phyloP scores from a whole-genome alignment of 257 asterid species.

The Penstemon davidsonii region DNA sequence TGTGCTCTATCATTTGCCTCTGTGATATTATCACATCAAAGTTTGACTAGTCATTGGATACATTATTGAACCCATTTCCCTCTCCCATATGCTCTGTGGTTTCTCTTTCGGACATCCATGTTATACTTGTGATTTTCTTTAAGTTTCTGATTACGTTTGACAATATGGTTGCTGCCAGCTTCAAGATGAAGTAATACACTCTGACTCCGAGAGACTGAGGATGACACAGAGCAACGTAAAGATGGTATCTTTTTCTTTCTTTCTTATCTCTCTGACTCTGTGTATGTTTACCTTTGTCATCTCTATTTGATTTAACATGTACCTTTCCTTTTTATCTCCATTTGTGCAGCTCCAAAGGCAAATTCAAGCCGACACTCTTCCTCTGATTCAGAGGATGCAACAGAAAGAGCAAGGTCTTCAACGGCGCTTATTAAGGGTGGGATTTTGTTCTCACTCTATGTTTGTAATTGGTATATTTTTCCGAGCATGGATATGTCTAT shows the following conservation, averaged over 20 bases:
- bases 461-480: conserved; percentile 18
- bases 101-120: conserved; percentile 23
- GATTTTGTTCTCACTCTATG: conserved; percentile 21
- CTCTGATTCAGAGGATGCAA: conserved; percentile 86
- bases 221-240: conserved; percentile 89
- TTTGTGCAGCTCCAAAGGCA: conserved; percentile 85
- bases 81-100: conserved; percentile 9
- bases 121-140: conserved; percentile 20
- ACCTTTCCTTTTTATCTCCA: conserved; percentile 11
- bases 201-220: conserved; percentile 90
- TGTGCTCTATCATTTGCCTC: neutral
- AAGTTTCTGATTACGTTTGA: conserved; percentile 23
- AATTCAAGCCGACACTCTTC: conserved; percentile 86
- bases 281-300: neutral
- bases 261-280: neutral
- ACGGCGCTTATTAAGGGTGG: conserved; percentile 87
- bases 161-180: conserved; percentile 53
- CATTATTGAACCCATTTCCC: neutral
- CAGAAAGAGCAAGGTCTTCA: conserved; percentile 95
- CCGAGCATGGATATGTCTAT: neutral
- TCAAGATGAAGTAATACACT: conserved; percentile 85
- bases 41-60: neutral
- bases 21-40: conserved; percentile 2
- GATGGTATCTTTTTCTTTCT: conserved; percentile 52
- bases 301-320: conserved; percentile 15